These are phyloP conservation scores for Mucor saturninus DNA, from an alignment of 371 early-diverging fungal species.

Conservation along the genomic window DNA sequence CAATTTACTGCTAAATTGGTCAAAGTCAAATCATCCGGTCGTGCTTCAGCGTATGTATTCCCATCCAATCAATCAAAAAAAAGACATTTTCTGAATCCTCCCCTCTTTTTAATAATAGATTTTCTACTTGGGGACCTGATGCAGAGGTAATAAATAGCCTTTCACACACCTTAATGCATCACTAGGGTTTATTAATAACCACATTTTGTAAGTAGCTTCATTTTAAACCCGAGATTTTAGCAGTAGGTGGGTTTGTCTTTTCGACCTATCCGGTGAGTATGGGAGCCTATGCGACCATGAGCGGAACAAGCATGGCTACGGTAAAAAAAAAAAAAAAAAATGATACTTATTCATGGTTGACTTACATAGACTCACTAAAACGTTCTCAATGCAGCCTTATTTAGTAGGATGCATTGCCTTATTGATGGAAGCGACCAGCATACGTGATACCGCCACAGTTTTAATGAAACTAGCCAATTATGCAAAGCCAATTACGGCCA, in stretches of 20 bases:
- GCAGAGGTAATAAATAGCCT: conserved; percentile 12
- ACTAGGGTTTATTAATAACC: not conserved
- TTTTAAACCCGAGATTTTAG: conserved; percentile 27
- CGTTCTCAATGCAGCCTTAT: conserved; percentile 55
- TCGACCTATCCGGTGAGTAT: conserved; percentile 18
- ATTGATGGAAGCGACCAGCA: conserved; percentile 41
- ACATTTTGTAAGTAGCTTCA: conserved; percentile 7
- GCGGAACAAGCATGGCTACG: conserved; percentile 27
- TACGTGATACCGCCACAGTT: conserved; percentile 17
- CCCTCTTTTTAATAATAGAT: conserved; percentile 1
- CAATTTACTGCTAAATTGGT: not conserved
- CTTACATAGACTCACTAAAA: conserved; percentile 10
- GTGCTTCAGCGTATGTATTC: conserved; percentile 8
- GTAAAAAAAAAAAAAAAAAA: conserved; percentile 2
- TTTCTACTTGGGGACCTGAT: conserved; percentile 26
- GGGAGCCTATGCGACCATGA: conserved; percentile 17
- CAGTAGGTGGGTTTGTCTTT: conserved; percentile 24
- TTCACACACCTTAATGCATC: not conserved
- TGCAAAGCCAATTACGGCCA: conserved; percentile 28
- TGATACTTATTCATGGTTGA: no score
- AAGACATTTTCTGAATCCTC: not conserved
- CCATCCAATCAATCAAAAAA: not conserved
- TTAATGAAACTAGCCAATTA: conserved; percentile 37
- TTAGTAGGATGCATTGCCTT: conserved; percentile 62
- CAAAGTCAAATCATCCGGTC: not conserved